Percentiles rank a stretch among this genome's conserved stretches.
These are phyloP conservation scores for Acacia pycnantha DNA, from an alignment of 331 rosid species.

Conservation along the genomic window DNA sequence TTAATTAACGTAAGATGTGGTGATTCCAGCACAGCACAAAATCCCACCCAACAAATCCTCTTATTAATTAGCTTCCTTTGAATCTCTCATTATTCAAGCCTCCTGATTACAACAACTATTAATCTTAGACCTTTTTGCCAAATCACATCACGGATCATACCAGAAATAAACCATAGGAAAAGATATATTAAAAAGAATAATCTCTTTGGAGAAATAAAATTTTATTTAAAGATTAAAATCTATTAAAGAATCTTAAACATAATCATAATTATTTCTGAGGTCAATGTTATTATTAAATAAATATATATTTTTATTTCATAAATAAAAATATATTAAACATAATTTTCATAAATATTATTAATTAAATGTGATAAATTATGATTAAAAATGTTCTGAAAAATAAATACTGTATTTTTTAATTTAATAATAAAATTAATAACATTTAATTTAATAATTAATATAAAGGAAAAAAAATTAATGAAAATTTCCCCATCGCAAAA, in stretches of 20 bases:
- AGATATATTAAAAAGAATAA: not conserved
- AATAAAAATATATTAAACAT: no score
- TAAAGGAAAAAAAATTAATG: no score
- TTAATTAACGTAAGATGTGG: not conserved
- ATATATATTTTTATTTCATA: no score
- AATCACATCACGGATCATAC: not conserved
- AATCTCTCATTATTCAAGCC: constrained; percentile 29
- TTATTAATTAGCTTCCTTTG: constrained; percentile 42
- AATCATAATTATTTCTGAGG: not conserved
- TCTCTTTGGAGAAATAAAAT: not conserved
- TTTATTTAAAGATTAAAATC: not conserved
- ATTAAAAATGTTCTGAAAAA: not conserved
- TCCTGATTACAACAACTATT: not conserved
- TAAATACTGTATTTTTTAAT: not conserved
- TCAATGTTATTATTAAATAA: not conserved
- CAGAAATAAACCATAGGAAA: not conserved
- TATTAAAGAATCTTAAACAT: not conserved
- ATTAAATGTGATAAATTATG: no score
- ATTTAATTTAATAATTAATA: no score
- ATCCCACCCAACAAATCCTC: constrained; percentile 56
- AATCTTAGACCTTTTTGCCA: not conserved
- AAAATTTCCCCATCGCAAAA: no score
- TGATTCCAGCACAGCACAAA: constrained; percentile 32
- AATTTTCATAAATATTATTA: no score
- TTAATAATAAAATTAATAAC: not conserved